A percentile compares a stretch with the other conserved stretches of the same genome.
Conservation (phyloP, 2,329 filamentous ascomycete genomes). For the Aspergillus arachidicola region DNA sequence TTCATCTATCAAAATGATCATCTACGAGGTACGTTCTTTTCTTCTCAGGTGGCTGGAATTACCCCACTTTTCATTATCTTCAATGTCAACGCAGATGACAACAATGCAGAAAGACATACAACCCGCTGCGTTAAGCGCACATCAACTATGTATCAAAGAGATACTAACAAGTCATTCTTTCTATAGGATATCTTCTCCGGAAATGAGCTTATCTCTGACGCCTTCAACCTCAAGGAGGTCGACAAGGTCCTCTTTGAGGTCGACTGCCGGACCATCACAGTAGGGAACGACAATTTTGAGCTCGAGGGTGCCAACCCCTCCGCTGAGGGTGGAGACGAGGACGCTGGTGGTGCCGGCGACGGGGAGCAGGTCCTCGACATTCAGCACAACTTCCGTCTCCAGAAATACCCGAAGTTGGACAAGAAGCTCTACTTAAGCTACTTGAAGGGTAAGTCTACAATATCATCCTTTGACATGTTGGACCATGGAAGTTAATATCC, state of each 20-base stretch:
- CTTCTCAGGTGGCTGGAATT: not conserved
- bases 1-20: conserved; percentile 66
- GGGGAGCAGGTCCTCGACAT: conserved; percentile 79
- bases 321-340: conserved; percentile 79
- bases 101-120: not conserved
- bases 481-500: conserved; percentile 3
- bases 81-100: not conserved
- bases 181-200: conserved; percentile 80
- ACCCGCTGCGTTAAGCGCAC: not conserved
- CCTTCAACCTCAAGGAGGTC: conserved; percentile 78
- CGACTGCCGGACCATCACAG: conserved; percentile 86
- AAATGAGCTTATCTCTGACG: conserved; percentile 97
- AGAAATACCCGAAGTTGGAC: conserved; percentile 46
- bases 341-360: conserved; percentile 67
- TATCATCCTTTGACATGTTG: conserved; percentile 14
- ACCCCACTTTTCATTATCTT: not conserved
- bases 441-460: conserved; percentile 67
- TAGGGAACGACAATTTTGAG: conserved; percentile 64
- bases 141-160: not conserved
- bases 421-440: too few relatives aligned
- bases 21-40: conserved; percentile 62
- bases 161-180: conserved; percentile 15
- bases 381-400: conserved; percentile 85
- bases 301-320: conserved; percentile 87
- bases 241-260: conserved; percentile 84